Evolutionary conservation across 768 basidiomycete species (phyloP).

Genomic region (Asterophora parasitica): DNA sequence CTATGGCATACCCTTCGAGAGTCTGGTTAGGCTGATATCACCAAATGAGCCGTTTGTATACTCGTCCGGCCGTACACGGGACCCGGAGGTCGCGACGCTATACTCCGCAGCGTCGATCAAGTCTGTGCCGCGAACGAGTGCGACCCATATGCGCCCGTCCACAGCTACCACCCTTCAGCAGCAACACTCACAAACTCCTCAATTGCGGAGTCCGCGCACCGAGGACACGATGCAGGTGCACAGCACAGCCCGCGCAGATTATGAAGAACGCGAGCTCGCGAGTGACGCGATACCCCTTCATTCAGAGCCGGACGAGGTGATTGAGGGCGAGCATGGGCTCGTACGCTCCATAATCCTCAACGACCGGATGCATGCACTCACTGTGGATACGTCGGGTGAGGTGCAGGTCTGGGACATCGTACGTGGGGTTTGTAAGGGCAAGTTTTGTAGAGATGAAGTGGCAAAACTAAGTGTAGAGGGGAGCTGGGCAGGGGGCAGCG

Average conservation of each 20-base stretch:
- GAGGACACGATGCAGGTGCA: constrained; percentile 32
- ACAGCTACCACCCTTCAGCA: constrained; percentile 28
- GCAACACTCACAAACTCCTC: constrained; percentile 21
- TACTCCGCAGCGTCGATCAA: constrained; percentile 83
- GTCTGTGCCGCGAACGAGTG: constrained; percentile 48
- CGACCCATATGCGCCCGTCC: constrained; percentile 25
- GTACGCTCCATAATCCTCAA: constrained; percentile 80
- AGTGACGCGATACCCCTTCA: constrained; percentile 63
- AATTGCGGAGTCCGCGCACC: constrained; percentile 29
- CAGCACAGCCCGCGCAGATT: constrained; percentile 43
- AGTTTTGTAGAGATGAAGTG: constrained; percentile 63
- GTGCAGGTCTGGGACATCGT: constrained; percentile 94
- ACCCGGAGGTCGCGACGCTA: constrained; percentile 78
- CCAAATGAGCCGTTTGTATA: constrained; percentile 58
- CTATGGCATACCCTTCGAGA: constrained; percentile 67
- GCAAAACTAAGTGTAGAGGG: constrained; percentile 47
- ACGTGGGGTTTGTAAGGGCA: constrained; percentile 68
- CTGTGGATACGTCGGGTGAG: constrained; percentile 83
- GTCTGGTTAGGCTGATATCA: constrained; percentile 63
- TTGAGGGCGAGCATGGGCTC: constrained; percentile 75
- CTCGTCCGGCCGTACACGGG: constrained; percentile 38
- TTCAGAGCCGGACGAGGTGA: constrained; percentile 59
- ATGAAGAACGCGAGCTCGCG: constrained; percentile 75
- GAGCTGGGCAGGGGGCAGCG: constrained; percentile 36
- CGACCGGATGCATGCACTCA: constrained; percentile 85